Base-by-base conservation (phyloP, 352 stramenopile genomes). In the Pythium aphanidermatum region DNA sequence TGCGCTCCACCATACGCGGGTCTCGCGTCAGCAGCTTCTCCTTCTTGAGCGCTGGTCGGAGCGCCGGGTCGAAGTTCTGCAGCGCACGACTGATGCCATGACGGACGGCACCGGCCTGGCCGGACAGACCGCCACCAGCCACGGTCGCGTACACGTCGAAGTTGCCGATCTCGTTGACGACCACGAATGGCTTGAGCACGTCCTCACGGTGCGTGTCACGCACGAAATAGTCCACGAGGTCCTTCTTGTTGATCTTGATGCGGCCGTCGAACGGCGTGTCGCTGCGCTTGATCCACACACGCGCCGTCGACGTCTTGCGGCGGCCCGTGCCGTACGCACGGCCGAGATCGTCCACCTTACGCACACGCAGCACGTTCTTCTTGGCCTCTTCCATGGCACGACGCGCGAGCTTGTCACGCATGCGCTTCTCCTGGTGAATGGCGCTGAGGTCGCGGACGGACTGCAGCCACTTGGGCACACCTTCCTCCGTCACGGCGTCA, bases 1-100 rank as follows among this genome's bases (percentile, higher is more conserved):
- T 99, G 50, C 91, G 74, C 75, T 99, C 95, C 39, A 98, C 95
- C 72, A 94, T 96, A 65, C 96, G 70, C 55, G 93, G 72, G 81
- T 99, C 96, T 63, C 95, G 75, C 55, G 80, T 98, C 27, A 99
- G 62, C 51, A 97, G 82, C 50, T 94, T 92, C 30, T 87, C 71
- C 55, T 86, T 83, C 72, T 98, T 98, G 49, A 98, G 82, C 4
- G 81, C 59, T 46, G 85, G 73, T 49, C 95, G 90, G 64, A 90
- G 84, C 52, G 89, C 77, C 30, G 92, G 93, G 59, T 99, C 86
- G 60, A 96, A 98, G 46, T 91, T 71, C 58, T 98, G 85, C 56
- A 99, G 70, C 38, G 93, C 94, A 38, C 93, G 82, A 13, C 82
- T 72, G 49, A 99, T 75, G 34, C 93, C 96, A 63, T 97, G 82